Percentiles rank a stretch among this genome's conserved stretches.
phyloP scores from a whole-genome alignment of 1,284 basidiomycete genomes.

The Fomitopsis schrenkii region DNA sequence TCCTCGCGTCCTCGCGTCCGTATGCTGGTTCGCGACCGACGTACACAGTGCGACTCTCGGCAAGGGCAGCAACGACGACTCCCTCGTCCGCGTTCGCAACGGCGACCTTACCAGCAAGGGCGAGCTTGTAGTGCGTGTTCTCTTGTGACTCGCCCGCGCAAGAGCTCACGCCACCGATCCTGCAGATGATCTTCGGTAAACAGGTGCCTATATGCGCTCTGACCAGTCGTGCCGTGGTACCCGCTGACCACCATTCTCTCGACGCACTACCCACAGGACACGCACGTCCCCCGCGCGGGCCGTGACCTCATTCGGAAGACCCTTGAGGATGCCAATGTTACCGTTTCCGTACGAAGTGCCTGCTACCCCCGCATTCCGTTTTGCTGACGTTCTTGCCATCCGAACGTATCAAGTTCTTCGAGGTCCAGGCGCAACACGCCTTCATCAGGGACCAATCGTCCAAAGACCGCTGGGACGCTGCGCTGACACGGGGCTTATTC shows the following conservation, averaged over 20 bases:
- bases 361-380: neutral
- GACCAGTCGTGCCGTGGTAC: neutral
- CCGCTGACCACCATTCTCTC: neutral
- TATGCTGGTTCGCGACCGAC: slow-evolving; percentile 94
- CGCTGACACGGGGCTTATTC: slow-evolving; percentile 78
- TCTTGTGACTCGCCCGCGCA: neutral
- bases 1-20: slow-evolving; percentile 73
- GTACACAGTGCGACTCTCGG: slow-evolving; percentile 83
- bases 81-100: slow-evolving; percentile 63
- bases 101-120: slow-evolving; percentile 77
- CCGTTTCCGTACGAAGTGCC: slow-evolving; percentile 51
- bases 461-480: slow-evolving; percentile 93
- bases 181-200: slow-evolving; percentile 89
- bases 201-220: slow-evolving; percentile 45
- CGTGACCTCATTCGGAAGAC: slow-evolving; percentile 79
- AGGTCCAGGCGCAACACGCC: slow-evolving; percentile 92
- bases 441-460: slow-evolving; percentile 89
- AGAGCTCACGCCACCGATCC: neutral
- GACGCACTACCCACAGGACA: slow-evolving; percentile 52
- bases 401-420: slow-evolving; percentile 65
- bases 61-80: slow-evolving; percentile 80
- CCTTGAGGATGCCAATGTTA: slow-evolving; percentile 74
- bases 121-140: slow-evolving; percentile 69
- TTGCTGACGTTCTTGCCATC: neutral
- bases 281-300: slow-evolving; percentile 83